Base-by-base conservation (phyloP, 2,329 filamentous ascomycete genomes). In the Aspergillus sclerotialis region DNA sequence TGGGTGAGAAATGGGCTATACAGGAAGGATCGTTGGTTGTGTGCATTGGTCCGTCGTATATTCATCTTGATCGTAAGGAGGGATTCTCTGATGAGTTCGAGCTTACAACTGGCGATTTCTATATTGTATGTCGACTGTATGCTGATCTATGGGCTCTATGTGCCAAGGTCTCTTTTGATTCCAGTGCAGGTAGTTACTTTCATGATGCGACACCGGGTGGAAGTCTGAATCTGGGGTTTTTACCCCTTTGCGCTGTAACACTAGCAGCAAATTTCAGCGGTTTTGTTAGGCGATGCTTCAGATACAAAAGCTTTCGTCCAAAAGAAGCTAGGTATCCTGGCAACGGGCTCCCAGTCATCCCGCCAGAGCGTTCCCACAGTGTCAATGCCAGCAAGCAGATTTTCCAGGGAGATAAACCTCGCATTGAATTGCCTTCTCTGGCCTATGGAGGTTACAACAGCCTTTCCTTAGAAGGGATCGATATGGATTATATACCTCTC, bases 101-200 rank as follows among this genome's bases (percentile, higher is more conserved):
- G 9, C 38, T 59, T 7, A 28, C 39, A 3, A 34, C 38, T 30
- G 56, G 57, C 6, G 52, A 56, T 19, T 32, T 58, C 1, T 59
- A 51, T 28, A 39, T 59, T 16, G 42, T 61, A 24, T 54, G 51
- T 28, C 46, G 41, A 3, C 36, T 61, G 30, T 60, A 56, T 39
- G 48, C 52, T 9, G 56, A 61, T 30, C 32, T 59, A 18, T 61
- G 57, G 57, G 55, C 56, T 29, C 48, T 56, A 4, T 61, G 56
- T 37, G 39, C 44, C 12, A 53, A 50, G 15, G 32, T 52, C 9
- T 52, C 50, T 11, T 44, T 51, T 6, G 27, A 39, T 13, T 16
- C 34, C 8, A 37, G 36, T 5, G 12, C 33, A 9, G 27, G 34
- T 13, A 30, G 11, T 5, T 14, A 28, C 12, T 29, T 27, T n/a